phyloP scores from a whole-genome alignment of 768 basidiomycete species.

The Rhizopogon salebrosus region DNA sequence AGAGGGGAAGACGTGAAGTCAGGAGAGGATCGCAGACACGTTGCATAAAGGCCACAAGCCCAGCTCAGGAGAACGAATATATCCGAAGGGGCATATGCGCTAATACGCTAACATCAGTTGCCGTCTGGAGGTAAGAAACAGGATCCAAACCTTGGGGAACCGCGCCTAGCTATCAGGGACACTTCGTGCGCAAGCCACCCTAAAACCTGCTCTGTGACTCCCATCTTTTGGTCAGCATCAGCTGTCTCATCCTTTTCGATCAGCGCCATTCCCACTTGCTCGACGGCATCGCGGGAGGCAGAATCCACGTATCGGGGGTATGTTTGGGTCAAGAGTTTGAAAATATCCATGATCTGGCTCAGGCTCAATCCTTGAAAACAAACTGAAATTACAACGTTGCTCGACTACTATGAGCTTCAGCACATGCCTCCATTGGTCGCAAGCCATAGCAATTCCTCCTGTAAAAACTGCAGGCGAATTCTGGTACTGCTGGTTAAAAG shows the following conservation, averaged over 20 bases:
- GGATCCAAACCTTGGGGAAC: constrained; percentile 47
- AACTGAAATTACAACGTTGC: constrained; percentile 2
- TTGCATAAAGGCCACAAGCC: constrained; percentile 58
- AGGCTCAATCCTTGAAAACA: constrained; percentile 47
- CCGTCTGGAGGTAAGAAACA: background rate
- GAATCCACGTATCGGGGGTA: constrained; percentile 77
- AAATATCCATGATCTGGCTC: constrained; percentile 62
- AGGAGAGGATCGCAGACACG: constrained; percentile 40
- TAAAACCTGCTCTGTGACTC: constrained; percentile 65
- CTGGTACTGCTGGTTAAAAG: constrained; percentile 53
- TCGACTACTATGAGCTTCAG: background rate
- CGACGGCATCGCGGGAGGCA: constrained; percentile 65
- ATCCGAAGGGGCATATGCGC: constrained; percentile 55
- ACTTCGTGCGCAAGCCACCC: constrained; percentile 75
- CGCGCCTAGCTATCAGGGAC: constrained; percentile 47
- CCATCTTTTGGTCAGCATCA: constrained; percentile 41
- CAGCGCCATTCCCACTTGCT: constrained; percentile 58
- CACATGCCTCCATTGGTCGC: constrained; percentile 52
- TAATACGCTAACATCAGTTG: constrained; percentile 10
- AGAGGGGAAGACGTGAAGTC: constrained; percentile 41
- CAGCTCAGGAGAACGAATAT: constrained; percentile 69
- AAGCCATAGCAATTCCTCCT: constrained; percentile 55
- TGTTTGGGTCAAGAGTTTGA: constrained; percentile 67
- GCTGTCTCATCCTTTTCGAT: constrained; percentile 57
- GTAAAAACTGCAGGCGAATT: constrained; percentile 50